phyloP scores from a whole-genome alignment of 1,284 basidiomycete genomes.

The Chalciporus piperatoides region DNA sequence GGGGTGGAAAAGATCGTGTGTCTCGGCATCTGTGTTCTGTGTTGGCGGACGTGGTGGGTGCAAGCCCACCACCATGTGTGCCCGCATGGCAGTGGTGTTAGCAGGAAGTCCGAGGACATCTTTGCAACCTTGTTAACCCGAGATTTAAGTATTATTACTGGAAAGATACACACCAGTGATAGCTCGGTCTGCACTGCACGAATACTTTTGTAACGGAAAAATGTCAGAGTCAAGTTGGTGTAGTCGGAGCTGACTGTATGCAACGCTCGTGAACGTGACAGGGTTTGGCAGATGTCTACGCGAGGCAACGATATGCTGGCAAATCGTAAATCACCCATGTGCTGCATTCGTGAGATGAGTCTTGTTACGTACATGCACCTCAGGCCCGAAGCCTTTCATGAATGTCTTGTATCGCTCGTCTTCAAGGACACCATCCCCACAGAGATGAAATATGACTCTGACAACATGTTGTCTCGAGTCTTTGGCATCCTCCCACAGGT shows the following conservation, averaged over 20 bases:
- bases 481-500: constrained; percentile 43
- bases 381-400: constrained; percentile 59
- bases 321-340: constrained; percentile 1
- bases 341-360: not conserved
- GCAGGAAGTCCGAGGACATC: constrained; percentile 48
- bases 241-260: constrained; percentile 69
- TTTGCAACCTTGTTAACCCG: constrained; percentile 22
- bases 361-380: constrained; percentile 49
- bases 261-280: constrained; percentile 72
- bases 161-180: constrained; percentile 41
- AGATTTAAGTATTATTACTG: not conserved
- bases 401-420: constrained; percentile 69
- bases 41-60: constrained; percentile 46
- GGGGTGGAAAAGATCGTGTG: constrained; percentile 49
- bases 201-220: constrained; percentile 69
- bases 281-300: constrained; percentile 58
- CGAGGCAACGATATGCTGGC: constrained; percentile 68
- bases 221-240: constrained; percentile 69
- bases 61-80: constrained; percentile 35
- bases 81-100: constrained; percentile 40
- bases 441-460: constrained; percentile 62
- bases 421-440: constrained; percentile 64
- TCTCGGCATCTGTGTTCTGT: constrained; percentile 31
- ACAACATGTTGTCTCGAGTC: constrained; percentile 46
- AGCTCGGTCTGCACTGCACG: constrained; percentile 37